phyloP scores from a whole-genome alignment of 108 stramenopile species.

The Skeletonema tropicum region DNA sequence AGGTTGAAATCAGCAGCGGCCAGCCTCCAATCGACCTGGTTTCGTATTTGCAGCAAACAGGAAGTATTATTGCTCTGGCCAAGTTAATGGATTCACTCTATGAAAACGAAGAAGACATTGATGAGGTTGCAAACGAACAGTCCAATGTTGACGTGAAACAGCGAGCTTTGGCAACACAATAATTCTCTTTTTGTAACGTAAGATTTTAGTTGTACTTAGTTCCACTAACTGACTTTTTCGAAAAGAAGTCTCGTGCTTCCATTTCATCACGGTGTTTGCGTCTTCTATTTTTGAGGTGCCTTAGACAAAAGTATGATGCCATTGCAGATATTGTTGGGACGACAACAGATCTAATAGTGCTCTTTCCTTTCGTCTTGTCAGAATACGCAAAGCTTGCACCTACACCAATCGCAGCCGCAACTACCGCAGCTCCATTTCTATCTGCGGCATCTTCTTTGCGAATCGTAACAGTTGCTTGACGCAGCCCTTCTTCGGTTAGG shows the following conservation, averaged over 20 bases:
- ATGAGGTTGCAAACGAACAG: conserved; percentile 39
- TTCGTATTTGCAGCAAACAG: conserved; percentile 80
- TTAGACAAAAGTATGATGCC: conserved; percentile 38
- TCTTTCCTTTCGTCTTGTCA: neutral
- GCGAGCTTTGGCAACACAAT: conserved; percentile 25
- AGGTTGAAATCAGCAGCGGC: conserved; percentile 48
- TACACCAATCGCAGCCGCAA: conserved; percentile 52
- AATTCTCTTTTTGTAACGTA: neutral
- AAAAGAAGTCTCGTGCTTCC: conserved; percentile 72
- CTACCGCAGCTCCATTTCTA: conserved; percentile 23
- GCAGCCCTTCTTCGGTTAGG: neutral
- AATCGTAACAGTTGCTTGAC: conserved; percentile 28
- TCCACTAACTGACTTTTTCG: conserved; percentile 66
- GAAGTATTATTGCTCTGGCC: conserved; percentile 84
- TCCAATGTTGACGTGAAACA: conserved; percentile 6
- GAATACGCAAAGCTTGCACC: conserved; percentile 28
- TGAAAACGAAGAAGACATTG: conserved; percentile 68
- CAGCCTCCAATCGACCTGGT: conserved; percentile 83
- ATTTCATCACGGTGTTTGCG: conserved; percentile 51
- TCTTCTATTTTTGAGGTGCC: conserved; percentile 18
- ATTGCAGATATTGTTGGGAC: conserved; percentile 19
- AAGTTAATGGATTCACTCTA: conserved; percentile 86
- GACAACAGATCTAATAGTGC: conserved; percentile 11
- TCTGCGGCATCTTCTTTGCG: conserved; percentile 38
- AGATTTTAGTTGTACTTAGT: conserved; percentile 55